Conservation (phyloP, 2,329 filamentous ascomycete genomes). For the Ascochyta viciae-villosae region DNA sequence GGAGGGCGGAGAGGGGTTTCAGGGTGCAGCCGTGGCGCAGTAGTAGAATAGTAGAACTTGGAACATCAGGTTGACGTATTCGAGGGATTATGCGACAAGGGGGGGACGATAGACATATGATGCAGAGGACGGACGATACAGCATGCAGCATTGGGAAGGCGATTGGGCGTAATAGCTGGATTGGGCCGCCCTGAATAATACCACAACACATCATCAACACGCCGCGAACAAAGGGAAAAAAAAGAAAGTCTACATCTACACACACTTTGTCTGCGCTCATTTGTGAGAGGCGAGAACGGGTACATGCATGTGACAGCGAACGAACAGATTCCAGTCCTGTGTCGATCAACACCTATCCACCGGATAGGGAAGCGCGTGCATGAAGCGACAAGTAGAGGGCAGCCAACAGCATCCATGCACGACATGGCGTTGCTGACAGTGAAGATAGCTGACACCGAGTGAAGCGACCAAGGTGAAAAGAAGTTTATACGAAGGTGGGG, state of each 20-base stretch:
- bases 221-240: background rate
- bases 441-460: background rate
- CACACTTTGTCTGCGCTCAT: too few species aligned
- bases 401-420: slow-evolving; percentile 9
- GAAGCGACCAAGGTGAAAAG: too few species aligned
- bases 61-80: background rate
- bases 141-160: slow-evolving; percentile 28
- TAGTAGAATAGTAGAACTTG: slow-evolving; percentile 5
- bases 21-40: slow-evolving; percentile 29
- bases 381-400: background rate
- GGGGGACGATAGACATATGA: background rate
- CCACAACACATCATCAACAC: slow-evolving; percentile 1
- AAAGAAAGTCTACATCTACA: background rate
- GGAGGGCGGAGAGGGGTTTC: slow-evolving; percentile 38
- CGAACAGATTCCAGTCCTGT: too few species aligned
- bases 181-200: slow-evolving; percentile 21
- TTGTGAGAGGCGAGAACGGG: background rate
- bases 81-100: background rate
- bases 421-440: background rate
- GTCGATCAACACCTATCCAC: too few species aligned
- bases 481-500: slow-evolving; percentile 6
- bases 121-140: background rate
- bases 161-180: slow-evolving; percentile 30
- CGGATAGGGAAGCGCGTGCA: background rate
- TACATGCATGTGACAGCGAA: background rate